These are phyloP conservation scores for Penicillium thymicola DNA, from an alignment of 2,329 filamentous ascomycete genomes.

Conservation along the genomic window DNA sequence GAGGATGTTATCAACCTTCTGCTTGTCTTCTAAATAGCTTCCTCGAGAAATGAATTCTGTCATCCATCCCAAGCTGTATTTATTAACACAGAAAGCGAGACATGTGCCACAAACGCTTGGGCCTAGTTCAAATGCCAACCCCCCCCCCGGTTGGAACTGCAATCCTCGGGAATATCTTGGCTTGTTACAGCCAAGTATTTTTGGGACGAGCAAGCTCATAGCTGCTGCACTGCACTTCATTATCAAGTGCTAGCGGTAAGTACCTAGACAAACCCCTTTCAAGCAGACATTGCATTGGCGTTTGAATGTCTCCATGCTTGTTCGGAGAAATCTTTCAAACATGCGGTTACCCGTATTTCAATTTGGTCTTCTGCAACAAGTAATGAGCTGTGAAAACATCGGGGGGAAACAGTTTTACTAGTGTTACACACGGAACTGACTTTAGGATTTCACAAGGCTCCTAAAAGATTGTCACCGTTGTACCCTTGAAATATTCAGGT, in stretches of 20 bases:
- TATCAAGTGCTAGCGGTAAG: background rate
- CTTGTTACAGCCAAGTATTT: background rate
- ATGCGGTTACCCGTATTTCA: constrained; percentile 1
- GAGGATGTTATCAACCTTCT: background rate
- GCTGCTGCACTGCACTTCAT: background rate
- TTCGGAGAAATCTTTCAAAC: background rate
- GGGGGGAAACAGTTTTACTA: background rate
- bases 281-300: background rate
- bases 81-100: background rate
- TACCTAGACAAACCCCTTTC: background rate
- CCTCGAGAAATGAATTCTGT: background rate
- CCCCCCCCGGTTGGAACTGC: background rate
- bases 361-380: background rate
- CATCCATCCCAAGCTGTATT: background rate
- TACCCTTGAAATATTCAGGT: background rate
- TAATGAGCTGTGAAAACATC: background rate
- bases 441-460: background rate
- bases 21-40: background rate
- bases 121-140: background rate
- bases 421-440: background rate
- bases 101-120: background rate
- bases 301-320: background rate
- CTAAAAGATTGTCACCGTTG: background rate
- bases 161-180: background rate
- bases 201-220: background rate